phyloP scores from a whole-genome alignment of 208 protist genomes.

The Trypanosoma grayi region DNA sequence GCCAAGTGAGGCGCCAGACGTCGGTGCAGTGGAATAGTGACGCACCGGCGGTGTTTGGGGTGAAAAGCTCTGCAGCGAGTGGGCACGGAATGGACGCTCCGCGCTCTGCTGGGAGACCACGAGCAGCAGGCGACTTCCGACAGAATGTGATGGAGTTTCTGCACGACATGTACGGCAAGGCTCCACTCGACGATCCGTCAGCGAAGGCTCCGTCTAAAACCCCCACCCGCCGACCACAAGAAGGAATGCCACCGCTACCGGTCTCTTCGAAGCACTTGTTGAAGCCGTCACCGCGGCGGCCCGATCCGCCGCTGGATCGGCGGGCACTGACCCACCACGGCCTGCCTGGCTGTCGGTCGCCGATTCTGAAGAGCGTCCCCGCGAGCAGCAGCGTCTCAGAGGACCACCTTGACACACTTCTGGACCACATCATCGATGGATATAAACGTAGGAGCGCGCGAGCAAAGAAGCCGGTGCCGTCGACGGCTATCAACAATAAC shows the following conservation, averaged over 20 bases:
- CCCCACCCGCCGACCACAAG: not conserved
- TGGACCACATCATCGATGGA: conserved; percentile 7
- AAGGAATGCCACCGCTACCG: not conserved
- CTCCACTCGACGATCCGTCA: not conserved
- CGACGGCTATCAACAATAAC: not conserved
- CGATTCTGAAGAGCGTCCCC: not conserved
- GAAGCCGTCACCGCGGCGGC: not conserved
- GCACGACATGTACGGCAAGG: conserved; percentile 5
- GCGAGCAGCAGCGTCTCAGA: not conserved
- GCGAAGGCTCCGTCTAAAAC: too few species aligned
- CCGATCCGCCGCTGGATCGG: not conserved
- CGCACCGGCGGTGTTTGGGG: too few species aligned
- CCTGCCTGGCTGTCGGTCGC: too few species aligned
- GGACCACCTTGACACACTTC: conserved; percentile 12
- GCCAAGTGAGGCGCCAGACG: too few species aligned
- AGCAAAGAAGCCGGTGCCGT: not conserved
- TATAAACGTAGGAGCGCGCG: conserved; percentile 1
- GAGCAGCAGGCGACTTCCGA: not conserved
- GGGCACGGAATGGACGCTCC: not conserved
- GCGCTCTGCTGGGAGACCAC: not conserved
- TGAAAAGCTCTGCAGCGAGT: too few species aligned
- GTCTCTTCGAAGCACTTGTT: not conserved
- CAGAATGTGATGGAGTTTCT: conserved; percentile 11
- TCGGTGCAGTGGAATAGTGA: too few species aligned
- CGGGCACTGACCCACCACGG: not conserved